Conservation (phyloP, 371 early-diverging fungal genomes). For the Dichotomocladium elegans region DNA sequence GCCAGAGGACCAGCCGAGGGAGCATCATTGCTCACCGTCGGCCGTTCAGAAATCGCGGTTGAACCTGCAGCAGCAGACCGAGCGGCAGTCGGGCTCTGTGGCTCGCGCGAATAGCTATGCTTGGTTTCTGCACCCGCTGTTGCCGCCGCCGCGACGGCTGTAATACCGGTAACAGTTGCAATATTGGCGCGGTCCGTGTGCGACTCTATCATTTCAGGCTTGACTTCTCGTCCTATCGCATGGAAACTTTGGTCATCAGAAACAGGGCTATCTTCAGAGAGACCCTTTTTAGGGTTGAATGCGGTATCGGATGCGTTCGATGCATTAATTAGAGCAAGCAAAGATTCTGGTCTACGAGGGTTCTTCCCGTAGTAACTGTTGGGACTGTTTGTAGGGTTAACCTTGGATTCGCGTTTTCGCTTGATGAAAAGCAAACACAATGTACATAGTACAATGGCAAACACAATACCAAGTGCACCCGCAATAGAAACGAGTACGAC, state of each 20-base stretch:
- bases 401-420: conserved; percentile 25
- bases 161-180: background rate
- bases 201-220: background rate
- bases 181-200: background rate
- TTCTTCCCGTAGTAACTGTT: conserved; percentile 40
- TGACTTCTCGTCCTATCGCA: background rate
- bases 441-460: conserved; percentile 61
- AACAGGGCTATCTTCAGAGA: background rate
- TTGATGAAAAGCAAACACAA: conserved; percentile 38
- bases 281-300: conserved; percentile 1
- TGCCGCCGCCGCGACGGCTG: background rate
- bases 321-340: conserved; percentile 27
- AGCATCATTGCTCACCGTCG: conserved; percentile 5
- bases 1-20: conserved; percentile 10
- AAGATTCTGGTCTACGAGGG: conserved; percentile 36
- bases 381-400: conserved; percentile 27
- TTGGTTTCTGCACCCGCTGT: background rate
- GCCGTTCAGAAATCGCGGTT: background rate
- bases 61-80: background rate
- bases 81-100: background rate
- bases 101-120: background rate
- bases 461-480: conserved; percentile 63
- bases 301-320: conserved; percentile 6
- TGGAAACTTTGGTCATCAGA: background rate
- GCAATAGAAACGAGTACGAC: conserved; percentile 70